Evolutionary conservation across 1,284 basidiomycete genomes (phyloP).

Genomic region (Cystobasidium pallidum): DNA sequence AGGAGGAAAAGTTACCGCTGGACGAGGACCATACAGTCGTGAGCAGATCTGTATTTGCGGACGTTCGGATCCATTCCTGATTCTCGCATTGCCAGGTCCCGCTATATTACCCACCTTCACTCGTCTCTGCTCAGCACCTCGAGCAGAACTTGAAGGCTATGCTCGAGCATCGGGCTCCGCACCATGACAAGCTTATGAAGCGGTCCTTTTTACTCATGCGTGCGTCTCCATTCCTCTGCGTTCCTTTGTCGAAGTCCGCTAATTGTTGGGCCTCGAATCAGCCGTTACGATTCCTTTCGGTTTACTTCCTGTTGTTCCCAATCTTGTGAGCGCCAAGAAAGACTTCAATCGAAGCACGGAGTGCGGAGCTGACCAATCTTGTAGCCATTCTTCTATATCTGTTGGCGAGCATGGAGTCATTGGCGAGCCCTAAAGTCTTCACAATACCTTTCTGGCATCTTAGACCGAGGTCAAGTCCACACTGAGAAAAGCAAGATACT

Average conservation of each 20-base stretch:
- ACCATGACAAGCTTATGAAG: constrained; percentile 48
- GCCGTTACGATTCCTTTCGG: constrained; percentile 57
- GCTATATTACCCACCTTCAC: constrained; percentile 47
- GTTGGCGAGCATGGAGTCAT: constrained; percentile 60
- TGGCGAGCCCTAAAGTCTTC: constrained; percentile 55
- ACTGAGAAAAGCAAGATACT: constrained; percentile 18
- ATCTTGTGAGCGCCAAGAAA: constrained; percentile 51
- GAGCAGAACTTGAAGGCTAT: constrained; percentile 45
- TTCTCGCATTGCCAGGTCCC: constrained; percentile 45
- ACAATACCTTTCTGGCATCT: constrained; percentile 49
- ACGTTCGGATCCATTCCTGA: no score
- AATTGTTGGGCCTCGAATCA: constrained; percentile 7
- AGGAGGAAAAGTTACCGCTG: constrained; percentile 9
- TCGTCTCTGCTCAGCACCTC: constrained; percentile 41
- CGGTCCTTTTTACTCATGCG: constrained; percentile 46
- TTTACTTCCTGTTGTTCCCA: constrained; percentile 60
- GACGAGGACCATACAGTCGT: constrained; percentile 16
- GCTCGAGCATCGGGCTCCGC: constrained; percentile 50
- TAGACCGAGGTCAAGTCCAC: constrained; percentile 47
- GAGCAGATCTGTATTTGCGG: no score
- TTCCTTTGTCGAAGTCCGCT: background rate
- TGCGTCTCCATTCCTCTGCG: constrained; percentile 27
- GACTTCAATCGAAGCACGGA: no score
- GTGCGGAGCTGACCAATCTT: background rate
- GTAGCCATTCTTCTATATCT: constrained; percentile 59